Base-by-base conservation (phyloP, 129 eudicot species). In the Artemisia annua region DNA sequence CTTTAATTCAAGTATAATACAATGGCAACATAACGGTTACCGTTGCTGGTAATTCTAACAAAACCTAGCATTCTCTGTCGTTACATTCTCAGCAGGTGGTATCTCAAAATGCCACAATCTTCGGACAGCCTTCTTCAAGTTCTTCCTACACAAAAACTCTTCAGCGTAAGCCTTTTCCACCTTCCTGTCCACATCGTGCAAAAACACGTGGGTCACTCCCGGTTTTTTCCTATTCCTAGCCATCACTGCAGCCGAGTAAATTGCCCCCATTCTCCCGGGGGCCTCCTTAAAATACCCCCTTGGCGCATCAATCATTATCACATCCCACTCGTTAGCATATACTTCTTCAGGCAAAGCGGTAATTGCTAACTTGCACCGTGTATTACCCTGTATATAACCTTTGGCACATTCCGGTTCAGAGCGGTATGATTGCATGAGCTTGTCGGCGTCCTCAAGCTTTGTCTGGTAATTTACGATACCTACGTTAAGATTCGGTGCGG, bases 191-290 rank as follows among this genome's bases (percentile, higher is more conserved):
- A 92, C 96, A 59, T 92, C 98, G 69, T 92, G 98, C 68, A 92
- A 63, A 30, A 87, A 75, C 75, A 92, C 94, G 55, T 92, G 94
- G 56, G 96, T 92, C 43, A 74, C 88, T 4, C 96, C 98, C 0
- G 83, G 19, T 69, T 81, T 72, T 19, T 84, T 92, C 83, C 98
- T 58, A 11, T 81, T 79, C 78, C 95, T 72, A 10, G 96, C 95
- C 91, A 92, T 92, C 39, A 89, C 88, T 11, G 96, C 98, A 11
- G 88, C 96, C 16, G 94, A 87, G 81, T 85, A 92, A 24, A 92
- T 92, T 39, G 91, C 95, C 48, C 89, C 96, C 96, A 92, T 92
- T 76, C 98, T 71, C 39, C 98, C 96, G 7, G 98, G 98, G 60
- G 93, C 88, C 43, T 85, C 89, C 12, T 84, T 67, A 30, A 78